Evolutionary conservation across 345 rosid genomes (phyloP), one percentile per base, ranked within the genome.

Genomic region (Citrus australasica): DNA sequence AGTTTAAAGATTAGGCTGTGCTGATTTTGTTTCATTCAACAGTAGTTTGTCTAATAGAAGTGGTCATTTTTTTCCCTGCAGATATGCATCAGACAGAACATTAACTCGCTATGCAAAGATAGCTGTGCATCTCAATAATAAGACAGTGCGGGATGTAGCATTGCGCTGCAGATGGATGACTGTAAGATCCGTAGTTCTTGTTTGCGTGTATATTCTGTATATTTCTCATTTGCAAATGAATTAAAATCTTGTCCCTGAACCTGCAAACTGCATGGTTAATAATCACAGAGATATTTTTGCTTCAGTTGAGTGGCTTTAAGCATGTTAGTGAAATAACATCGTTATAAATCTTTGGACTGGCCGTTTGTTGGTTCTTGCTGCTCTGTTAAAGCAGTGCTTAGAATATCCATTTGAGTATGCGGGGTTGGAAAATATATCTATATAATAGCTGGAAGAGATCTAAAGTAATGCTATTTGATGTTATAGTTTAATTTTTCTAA

Each of bases 81-180:
- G 98, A 67, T 84, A 70, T 85, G 76, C 79, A 28, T 70, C 82
- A 9, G 92, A 88, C 51, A 40, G 84, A 32, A 82, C 6, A 58
- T 11, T 92, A 58, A 65, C 53, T 56, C 82, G 88, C 71, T 93
- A 95, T 85, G 84, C 91, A 27, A 91, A 92, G 87, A 88, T 95
- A 55, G 94, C 97, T 14, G 27, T 77, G 68, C 79, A 67, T 80
- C 83, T 95, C 53, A 74, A 56, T 48, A 71, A 84, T 62, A 95
- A 95, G 80, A 92, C 89, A 17, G 85, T 90, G 21, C 84, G 98
- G 30, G 98, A 95, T 75, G 93, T 95, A 72, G 98, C 97, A 46
- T 56, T 83, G 83, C 98, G 98, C 69, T 85, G 92, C 87, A 83
- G 84, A 79, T 92, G 97, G 98, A 84, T 89, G 86, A 74, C 85